Conservation (phyloP, 495 filamentous ascomycete genomes). For the Haplographium delicatum region DNA sequence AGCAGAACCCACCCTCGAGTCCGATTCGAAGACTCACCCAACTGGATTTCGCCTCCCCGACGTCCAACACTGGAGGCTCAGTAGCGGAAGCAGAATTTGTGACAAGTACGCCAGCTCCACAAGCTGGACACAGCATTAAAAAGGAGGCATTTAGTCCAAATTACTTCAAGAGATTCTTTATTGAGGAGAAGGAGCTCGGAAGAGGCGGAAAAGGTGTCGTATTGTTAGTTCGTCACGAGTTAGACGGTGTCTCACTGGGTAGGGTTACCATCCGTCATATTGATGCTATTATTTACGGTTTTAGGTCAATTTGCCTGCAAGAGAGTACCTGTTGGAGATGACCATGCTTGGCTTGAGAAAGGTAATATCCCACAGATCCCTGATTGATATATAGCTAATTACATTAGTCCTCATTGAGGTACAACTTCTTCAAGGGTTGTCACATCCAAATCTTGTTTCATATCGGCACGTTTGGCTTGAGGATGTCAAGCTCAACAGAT, state of each 20-base stretch:
- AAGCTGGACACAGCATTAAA: conserved; percentile 59
- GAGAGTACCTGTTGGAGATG: conserved; percentile 89
- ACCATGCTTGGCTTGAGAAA: conserved; percentile 93
- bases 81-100: conserved; percentile 46
- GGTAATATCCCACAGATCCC: conserved; percentile 24
- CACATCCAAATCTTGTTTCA: conserved; percentile 92
- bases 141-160: conserved; percentile 80
- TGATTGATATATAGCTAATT: conserved; percentile 1
- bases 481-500: conserved; percentile 72
- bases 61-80: conserved; percentile 18
- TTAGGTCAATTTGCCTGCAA: conserved; percentile 84
- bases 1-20: conserved; percentile 35
- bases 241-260: conserved; percentile 78
- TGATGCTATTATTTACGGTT: not conserved
- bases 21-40: conserved; percentile 39
- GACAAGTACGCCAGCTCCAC: conserved; percentile 45
- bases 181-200: conserved; percentile 78
- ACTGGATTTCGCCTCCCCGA: conserved; percentile 15
- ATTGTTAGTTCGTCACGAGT: conserved; percentile 79
- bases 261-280: not conserved
- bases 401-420: conserved; percentile 72
- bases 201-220: conserved; percentile 93
- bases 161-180: conserved; percentile 90
- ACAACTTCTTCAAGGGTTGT: conserved; percentile 81
- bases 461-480: conserved; percentile 98